Conservation (phyloP, 306 rosid species). For the Castanospermum australe region DNA sequence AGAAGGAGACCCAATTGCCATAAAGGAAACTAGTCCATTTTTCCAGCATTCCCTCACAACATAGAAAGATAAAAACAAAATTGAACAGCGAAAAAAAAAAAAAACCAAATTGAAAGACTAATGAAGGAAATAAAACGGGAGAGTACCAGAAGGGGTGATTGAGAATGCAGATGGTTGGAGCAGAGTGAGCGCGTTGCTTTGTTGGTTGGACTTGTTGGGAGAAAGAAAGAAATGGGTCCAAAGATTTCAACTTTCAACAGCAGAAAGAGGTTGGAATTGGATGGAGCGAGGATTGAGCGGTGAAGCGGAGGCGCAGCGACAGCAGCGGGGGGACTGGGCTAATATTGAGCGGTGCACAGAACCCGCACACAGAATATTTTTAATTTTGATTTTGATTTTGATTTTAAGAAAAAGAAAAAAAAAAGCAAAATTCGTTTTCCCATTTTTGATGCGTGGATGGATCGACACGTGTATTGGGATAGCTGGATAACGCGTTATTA, state of each 20-base stretch:
- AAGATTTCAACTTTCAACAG: background rate
- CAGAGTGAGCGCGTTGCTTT: background rate
- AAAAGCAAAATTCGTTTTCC: too few relatives aligned
- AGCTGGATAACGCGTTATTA: background rate
- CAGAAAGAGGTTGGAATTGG: background rate
- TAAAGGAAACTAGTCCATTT: background rate
- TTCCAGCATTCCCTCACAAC: background rate
- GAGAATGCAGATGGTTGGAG: background rate
- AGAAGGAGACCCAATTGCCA: background rate
- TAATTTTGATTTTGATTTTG: too few relatives aligned
- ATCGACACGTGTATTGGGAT: background rate
- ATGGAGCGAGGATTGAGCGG: conserved; percentile 18
- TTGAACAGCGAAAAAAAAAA: background rate
- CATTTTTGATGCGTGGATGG: background rate
- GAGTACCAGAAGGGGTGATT: background rate
- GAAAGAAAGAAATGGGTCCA: background rate
- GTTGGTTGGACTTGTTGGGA: background rate
- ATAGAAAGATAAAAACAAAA: background rate
- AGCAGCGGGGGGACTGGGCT: too few relatives aligned
- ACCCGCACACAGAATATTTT: too few relatives aligned
- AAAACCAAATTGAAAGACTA: background rate
- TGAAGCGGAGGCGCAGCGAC: conserved; percentile 20
- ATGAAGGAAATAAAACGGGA: background rate
- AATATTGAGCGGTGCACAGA: too few relatives aligned
- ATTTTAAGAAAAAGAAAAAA: too few relatives aligned